These are phyloP conservation scores for Ensete glaucum DNA, from an alignment of 176 grass and related monocot genomes.

Conservation along the genomic window DNA sequence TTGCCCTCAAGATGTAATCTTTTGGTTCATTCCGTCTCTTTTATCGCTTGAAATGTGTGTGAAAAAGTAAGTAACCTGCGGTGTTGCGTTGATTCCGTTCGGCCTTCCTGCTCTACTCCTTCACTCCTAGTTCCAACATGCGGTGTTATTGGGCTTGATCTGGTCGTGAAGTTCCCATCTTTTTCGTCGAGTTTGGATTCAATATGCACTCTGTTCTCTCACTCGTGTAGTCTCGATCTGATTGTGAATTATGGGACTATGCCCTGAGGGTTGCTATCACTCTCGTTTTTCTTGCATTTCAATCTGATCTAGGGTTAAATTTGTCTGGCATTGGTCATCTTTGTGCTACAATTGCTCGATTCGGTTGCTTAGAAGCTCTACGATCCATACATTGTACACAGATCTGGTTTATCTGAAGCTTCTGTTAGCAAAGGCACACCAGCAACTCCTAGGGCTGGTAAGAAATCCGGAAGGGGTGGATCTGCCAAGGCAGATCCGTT, in stretches of 20 bases:
- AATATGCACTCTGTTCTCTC: not conserved
- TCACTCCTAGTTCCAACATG: not conserved
- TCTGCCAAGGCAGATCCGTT: constrained; percentile 46
- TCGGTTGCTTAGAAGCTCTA: constrained; percentile 9
- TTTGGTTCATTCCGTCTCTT: not conserved
- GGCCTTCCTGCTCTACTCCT: not conserved
- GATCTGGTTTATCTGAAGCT: constrained; percentile 86
- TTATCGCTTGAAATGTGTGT: not conserved
- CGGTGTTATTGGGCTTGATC: not conserved
- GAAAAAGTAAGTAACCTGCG: not conserved
- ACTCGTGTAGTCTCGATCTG: not conserved
- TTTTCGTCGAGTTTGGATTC: not conserved
- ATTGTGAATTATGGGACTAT: not conserved
- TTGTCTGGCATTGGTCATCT: constrained; percentile 6
- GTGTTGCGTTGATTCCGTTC: not conserved
- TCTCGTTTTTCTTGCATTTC: not conserved
- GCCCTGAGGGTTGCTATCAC: not conserved
- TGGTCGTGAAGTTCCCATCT: not conserved
- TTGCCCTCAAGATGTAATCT: not conserved
- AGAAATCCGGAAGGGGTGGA: constrained; percentile 25
- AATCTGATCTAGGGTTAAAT: not conserved
- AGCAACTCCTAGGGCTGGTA: constrained; percentile 56
- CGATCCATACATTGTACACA: constrained; percentile 28
- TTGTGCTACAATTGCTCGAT: constrained; percentile 13
- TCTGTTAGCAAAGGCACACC: constrained; percentile 51